Evolutionary conservation across 2,329 filamentous ascomycete species (phyloP), one percentile per base, ranked within the genome.

Genomic region (Mycogone perniciosa): DNA sequence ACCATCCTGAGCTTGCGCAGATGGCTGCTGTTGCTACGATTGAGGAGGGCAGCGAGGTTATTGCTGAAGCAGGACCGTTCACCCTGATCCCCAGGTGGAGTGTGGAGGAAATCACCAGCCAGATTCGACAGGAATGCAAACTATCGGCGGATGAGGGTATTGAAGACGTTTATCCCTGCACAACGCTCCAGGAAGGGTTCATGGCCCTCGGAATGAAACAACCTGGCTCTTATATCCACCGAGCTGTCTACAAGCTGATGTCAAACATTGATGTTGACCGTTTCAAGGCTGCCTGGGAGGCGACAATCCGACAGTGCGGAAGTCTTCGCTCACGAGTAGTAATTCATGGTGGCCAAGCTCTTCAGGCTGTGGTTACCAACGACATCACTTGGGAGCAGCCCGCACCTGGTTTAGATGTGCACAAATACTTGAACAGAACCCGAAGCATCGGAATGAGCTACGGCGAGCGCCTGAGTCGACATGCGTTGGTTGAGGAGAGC

Each of bases 261-360:
- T 44, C 46, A 4, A 7, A 40, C 3, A 20, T 48, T 6, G 46
- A 44, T 2, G 6, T 47, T 0, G 39, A 47, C 29, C 49, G 20
- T 9, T 51, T 51, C 34, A 46, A 43, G 48, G 46, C 54, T 2
- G 61, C 65, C 3, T 68, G 64, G 65, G 50, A 56, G 10, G 10
- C 9, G n/a, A 53, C 49, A 2, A 45, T 48, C n/a, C 42, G 13
- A 2, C 45, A 44, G n/a, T 51, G 52, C 5, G 43, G 40, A 2
- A 54, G 44, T 31, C 42, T 56, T n/a, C 47, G 52, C 9, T 48
- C 47, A 6, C 39, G 54, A 34, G 44, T 56, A 5, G 33, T 52
- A 10, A 20, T 54, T 34, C 8, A 31, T 4, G 46, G 34, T 20
- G 40, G 50, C 11, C 40, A 20, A 34, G 46, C 50, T 5, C 11